Conservation (phyloP, 805 yeast genomes). For the Metschnikowia amazonensis region DNA sequence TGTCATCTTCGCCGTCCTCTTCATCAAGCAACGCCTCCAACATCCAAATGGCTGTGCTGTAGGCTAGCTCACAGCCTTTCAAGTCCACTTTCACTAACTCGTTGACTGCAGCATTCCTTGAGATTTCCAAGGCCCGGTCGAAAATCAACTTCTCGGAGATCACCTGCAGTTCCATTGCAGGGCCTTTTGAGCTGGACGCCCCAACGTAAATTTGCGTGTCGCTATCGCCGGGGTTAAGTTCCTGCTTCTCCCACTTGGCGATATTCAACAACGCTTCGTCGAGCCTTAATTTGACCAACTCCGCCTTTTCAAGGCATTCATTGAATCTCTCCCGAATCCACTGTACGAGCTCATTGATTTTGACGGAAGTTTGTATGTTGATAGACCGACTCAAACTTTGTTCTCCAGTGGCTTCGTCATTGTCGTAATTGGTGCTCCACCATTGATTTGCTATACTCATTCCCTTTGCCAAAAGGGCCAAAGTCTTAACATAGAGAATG, state of each 20-base stretch:
- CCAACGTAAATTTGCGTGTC: slow-evolving; percentile 11
- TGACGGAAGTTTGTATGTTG: slow-evolving; percentile 26
- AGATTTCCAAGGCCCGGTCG: slow-evolving; percentile 90
- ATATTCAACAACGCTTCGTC: slow-evolving; percentile 46
- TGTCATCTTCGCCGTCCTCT: slow-evolving; percentile 28
- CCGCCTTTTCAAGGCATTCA: slow-evolving; percentile 86
- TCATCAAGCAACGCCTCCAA: slow-evolving; percentile 75
- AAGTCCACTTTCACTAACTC: slow-evolving; percentile 75
- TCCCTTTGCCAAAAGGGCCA: slow-evolving; percentile 78
- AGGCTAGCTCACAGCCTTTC: slow-evolving; percentile 77
- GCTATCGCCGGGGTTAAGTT: not conserved
- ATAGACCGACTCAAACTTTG: slow-evolving; percentile 13
- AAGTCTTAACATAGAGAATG: slow-evolving; percentile 75
- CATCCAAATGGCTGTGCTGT: slow-evolving; percentile 95
- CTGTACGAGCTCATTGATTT: slow-evolving; percentile 71
- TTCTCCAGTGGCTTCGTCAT: slow-evolving; percentile 12
- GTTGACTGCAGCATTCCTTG: slow-evolving; percentile 84
- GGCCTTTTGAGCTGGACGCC: slow-evolving; percentile 8
- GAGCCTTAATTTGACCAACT: slow-evolving; percentile 58
- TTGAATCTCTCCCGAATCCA: slow-evolving; percentile 90
- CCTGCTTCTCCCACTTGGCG: slow-evolving; percentile 10
- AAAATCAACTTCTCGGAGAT: slow-evolving; percentile 83
- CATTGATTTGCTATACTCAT: slow-evolving; percentile 83
- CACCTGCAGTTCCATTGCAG: slow-evolving; percentile 22
- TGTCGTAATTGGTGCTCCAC: slow-evolving; percentile 60